phyloP scores from a whole-genome alignment of 2,329 filamentous ascomycete species.

The Basipetospora chlamydospora region DNA sequence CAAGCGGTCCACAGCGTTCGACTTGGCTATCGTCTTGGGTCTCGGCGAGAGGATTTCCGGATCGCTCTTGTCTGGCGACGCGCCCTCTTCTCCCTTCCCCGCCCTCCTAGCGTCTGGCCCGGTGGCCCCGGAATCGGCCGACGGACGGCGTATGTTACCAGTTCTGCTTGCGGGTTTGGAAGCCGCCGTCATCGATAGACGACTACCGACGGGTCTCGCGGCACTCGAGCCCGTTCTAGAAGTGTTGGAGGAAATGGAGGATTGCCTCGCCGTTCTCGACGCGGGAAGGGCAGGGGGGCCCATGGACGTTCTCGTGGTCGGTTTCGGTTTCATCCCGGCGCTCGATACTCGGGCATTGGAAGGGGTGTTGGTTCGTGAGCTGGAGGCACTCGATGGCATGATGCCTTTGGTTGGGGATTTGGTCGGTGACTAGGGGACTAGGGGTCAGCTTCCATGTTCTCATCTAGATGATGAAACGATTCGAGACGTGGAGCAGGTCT shows the following conservation, averaged over 20 bases:
- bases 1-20: constrained; percentile 36
- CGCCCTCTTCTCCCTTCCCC: constrained; percentile 19
- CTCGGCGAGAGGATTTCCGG: constrained; percentile 34
- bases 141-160: constrained; percentile 23
- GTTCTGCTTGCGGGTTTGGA: constrained; percentile 17
- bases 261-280: constrained; percentile 28
- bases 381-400: constrained; percentile 39
- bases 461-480: neutral
- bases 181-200: constrained; percentile 16
- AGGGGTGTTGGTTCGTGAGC: constrained; percentile 51
- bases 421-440: constrained; percentile 46
- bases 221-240: too few relatives aligned
- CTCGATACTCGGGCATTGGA: constrained; percentile 35
- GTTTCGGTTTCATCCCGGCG: constrained; percentile 34
- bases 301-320: constrained; percentile 49
- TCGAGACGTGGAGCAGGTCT: neutral
- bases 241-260: constrained; percentile 15
- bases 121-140: constrained; percentile 27
- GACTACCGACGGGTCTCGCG: too few relatives aligned
- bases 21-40: constrained; percentile 29
- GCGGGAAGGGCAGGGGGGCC: constrained; percentile 43
- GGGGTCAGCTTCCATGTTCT: neutral
- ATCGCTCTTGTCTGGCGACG: constrained; percentile 34
- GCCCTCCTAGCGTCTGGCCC: constrained; percentile 24
- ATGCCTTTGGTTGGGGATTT: constrained; percentile 71